Base-by-base conservation (phyloP, 2,329 filamentous ascomycete species). In the Lecanicillium sp. region DNA sequence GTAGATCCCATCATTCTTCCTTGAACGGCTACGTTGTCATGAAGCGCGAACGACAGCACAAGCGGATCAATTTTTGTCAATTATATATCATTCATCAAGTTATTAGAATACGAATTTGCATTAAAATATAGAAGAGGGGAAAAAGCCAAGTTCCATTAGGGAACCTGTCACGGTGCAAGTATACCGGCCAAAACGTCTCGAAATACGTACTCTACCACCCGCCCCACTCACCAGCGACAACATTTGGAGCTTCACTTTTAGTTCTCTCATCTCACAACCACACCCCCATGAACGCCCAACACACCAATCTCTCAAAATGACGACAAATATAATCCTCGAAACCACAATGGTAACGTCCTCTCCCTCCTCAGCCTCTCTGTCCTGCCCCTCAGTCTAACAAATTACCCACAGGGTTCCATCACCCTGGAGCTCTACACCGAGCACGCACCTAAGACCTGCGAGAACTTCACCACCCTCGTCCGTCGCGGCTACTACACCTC, bases 401-500 rank as follows among this genome's bases (percentile, higher is more conserved):
- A 36, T 24, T 26, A 21, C 39, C 12, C 21, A 48, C 56, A 95
- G 90, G 90, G 93, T 65, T 78, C 79, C 38, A 85, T 98, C 64
- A 80, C 79, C 51, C 68, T 97, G 54, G 93, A 98, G 71, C 87
- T 98, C 51, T 97, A 97, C 80, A 85, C 79, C 43, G 67, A 78
- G 21, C 90, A 97, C 71, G 91, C 91, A 15, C 91, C 93, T 32
- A 87, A 84, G 65, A 90, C 90, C 20, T 94, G 88, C 78, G 79
- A 77, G 52, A 95, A 97, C 76, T 97, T 97, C 71, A 65, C 77
- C 21, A 87, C 86, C 4, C 87, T 97, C 44, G 81, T 83, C 17
- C 72, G 78, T 53, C 79, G 90, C 57, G 87, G 87, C 57, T 97
- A 96, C 79, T 98, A 95, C 78, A 81, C 93, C 71, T 73, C 70